These are phyloP conservation scores for Salicornia ramosissima DNA, from an alignment of 148 eudicot species.

Conservation along the genomic window DNA sequence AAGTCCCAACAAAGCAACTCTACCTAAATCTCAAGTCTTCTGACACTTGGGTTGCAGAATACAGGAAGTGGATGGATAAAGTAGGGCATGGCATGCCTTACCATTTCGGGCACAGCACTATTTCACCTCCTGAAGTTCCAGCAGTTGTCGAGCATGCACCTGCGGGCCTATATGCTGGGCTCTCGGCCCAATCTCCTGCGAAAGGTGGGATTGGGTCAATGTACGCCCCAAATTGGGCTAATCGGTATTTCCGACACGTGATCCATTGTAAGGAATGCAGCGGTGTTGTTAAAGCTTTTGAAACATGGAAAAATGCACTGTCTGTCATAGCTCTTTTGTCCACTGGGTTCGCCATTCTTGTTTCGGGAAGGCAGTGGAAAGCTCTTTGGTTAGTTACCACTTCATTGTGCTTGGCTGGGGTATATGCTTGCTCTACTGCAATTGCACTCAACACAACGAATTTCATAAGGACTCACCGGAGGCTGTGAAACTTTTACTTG, in stretches of 20 bases:
- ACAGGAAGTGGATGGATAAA: slow-evolving; percentile 98
- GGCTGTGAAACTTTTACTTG: slow-evolving; percentile 37
- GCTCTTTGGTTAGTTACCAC: slow-evolving; percentile 48
- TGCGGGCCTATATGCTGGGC: slow-evolving; percentile 73
- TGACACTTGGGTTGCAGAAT: slow-evolving; percentile 94
- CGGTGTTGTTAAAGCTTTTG: slow-evolving; percentile 47
- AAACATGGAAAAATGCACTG: slow-evolving; percentile 61
- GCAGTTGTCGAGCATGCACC: slow-evolving; percentile 98
- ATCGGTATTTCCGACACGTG: slow-evolving; percentile 79
- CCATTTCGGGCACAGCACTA: slow-evolving; percentile 77
- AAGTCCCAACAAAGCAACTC: slow-evolving; percentile 69
- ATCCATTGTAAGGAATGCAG: slow-evolving; percentile 87
- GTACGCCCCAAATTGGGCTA: slow-evolving; percentile 74
- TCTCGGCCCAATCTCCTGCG: slow-evolving; percentile 80
- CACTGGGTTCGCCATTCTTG: slow-evolving; percentile 63
- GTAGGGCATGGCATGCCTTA: slow-evolving; percentile 99
- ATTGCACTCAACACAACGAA: slow-evolving; percentile 73
- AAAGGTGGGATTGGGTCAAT: slow-evolving; percentile 76
- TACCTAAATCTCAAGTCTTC: slow-evolving; percentile 78
- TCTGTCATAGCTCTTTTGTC: slow-evolving; percentile 50
- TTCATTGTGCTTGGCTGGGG: slow-evolving; percentile 57
- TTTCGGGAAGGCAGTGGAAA: slow-evolving; percentile 79
- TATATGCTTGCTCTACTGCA: slow-evolving; percentile 58
- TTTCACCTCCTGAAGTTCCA: slow-evolving; percentile 56
- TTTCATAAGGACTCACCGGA: slow-evolving; percentile 84